phyloP scores from a whole-genome alignment of 352 stramenopile genomes.

The Globisporangium solare region DNA sequence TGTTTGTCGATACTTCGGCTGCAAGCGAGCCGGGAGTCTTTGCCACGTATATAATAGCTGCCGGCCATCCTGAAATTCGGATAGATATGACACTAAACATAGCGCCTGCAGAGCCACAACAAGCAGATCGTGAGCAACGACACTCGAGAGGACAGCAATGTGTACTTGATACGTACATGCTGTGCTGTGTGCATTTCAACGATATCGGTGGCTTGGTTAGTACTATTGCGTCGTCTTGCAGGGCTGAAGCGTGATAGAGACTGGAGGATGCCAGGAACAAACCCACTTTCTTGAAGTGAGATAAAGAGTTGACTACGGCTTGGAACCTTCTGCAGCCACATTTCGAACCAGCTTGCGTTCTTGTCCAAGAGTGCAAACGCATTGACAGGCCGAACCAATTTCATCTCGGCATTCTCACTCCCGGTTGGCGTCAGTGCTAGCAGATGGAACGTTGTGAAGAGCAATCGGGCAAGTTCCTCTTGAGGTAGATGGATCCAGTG shows the following conservation, averaged over 20 bases:
- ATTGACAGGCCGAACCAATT: constrained; percentile 19
- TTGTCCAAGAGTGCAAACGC: constrained; percentile 31
- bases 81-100: constrained; percentile 23
- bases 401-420: constrained; percentile 20
- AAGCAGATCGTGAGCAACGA: background rate
- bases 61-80: constrained; percentile 26
- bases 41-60: constrained; percentile 23
- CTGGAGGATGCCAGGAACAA: constrained; percentile 36
- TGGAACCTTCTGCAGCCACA: constrained; percentile 44
- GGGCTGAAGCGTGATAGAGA: constrained; percentile 32
- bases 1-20: constrained; percentile 17
- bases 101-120: constrained; percentile 18
- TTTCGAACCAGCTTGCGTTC: constrained; percentile 34
- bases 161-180: constrained; percentile 23
- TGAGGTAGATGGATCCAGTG: constrained; percentile 60
- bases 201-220: constrained; percentile 1
- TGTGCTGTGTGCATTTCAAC: constrained; percentile 19
- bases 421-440: constrained; percentile 32
- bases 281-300: constrained; percentile 26
- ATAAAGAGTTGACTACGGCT: constrained; percentile 30
- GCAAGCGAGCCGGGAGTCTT: constrained; percentile 19
- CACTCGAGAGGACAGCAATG: background rate
- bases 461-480: constrained; percentile 34
- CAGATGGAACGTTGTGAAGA: constrained; percentile 40
- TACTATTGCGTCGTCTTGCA: constrained; percentile 14